phyloP scores from a whole-genome alignment of 2,329 filamentous ascomycete genomes.

The Penicillium sp. region DNA sequence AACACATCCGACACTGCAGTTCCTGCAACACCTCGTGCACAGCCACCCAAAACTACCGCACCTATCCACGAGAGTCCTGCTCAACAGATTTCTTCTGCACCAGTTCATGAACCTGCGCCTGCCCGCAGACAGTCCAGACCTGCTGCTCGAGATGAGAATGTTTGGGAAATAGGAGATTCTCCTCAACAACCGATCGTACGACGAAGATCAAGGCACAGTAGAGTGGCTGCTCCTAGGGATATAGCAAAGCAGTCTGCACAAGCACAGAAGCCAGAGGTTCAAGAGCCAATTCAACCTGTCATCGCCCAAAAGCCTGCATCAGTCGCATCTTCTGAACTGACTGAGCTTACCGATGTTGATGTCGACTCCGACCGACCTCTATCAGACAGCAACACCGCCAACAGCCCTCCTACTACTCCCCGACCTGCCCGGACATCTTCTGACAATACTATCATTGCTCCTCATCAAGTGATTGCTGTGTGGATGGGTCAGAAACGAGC shows the following conservation, averaged over 20 bases:
- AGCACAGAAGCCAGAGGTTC: constrained; percentile 7
- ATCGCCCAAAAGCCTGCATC: background rate
- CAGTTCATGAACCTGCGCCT: constrained; percentile 13
- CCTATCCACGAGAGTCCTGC: constrained; percentile 13
- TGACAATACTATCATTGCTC: constrained; percentile 35
- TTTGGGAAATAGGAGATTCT: constrained; percentile 40
- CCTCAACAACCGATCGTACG: constrained; percentile 26
- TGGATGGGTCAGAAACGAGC: constrained; percentile 57
- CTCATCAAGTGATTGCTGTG: constrained; percentile 58
- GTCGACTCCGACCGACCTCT: constrained; percentile 9
- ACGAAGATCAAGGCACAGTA: constrained; percentile 16
- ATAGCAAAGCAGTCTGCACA: constrained; percentile 3
- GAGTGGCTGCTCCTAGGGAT: constrained; percentile 7
- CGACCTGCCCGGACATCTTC: constrained; percentile 4
- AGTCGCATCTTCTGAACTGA: constrained; percentile 13
- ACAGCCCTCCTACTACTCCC: constrained; percentile 14
- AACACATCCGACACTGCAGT: constrained; percentile 31
- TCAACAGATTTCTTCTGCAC: constrained; percentile 9
- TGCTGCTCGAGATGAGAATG: constrained; percentile 25
- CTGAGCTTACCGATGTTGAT: constrained; percentile 13
- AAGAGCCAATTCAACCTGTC: constrained; percentile 1
- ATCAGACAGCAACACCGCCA: constrained; percentile 10
- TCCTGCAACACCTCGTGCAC: constrained; percentile 27
- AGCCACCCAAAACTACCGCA: constrained; percentile 18
- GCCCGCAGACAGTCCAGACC: constrained; percentile 22